These are phyloP conservation scores for Cercospora citrullina DNA, from an alignment of 2,329 filamentous ascomycete species.

Conservation along the genomic window DNA sequence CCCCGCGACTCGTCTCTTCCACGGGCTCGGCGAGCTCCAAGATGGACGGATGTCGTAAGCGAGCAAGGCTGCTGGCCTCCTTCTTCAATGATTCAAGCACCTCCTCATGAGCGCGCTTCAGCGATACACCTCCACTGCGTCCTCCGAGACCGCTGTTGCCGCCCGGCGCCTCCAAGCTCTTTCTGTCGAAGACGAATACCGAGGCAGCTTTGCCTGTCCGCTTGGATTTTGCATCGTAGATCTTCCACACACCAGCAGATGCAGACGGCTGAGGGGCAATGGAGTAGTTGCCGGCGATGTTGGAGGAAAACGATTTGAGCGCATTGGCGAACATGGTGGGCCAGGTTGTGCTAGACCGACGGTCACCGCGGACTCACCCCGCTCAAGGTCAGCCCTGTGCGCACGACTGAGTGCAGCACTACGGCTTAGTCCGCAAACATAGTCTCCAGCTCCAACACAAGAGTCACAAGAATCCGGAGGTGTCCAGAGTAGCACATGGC, in stretches of 20 bases:
- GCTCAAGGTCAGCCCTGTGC: neutral
- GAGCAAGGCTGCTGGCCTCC: constrained; percentile 84
- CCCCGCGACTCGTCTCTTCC: constrained; percentile 87
- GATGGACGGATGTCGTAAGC: constrained; percentile 85
- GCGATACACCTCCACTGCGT: constrained; percentile 63
- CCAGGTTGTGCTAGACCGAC: constrained; percentile 3
- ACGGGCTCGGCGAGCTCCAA: constrained; percentile 92
- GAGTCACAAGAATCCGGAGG: neutral
- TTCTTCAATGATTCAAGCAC: constrained; percentile 88
- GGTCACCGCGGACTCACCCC: neutral
- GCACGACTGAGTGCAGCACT: neutral
- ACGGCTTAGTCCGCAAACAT: neutral
- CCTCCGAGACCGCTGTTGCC: constrained; percentile 55
- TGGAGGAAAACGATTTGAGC: constrained; percentile 90
- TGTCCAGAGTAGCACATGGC: neutral
- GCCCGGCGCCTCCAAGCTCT: constrained; percentile 71
- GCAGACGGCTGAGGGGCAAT: constrained; percentile 74
- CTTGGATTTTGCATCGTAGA: constrained; percentile 97
- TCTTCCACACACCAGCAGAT: constrained; percentile 89
- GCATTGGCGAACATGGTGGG: constrained; percentile 83
- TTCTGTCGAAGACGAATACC: constrained; percentile 92
- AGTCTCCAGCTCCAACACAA: neutral
- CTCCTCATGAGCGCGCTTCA: constrained; percentile 83
- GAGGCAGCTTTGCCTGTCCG: constrained; percentile 85
- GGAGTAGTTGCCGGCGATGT: constrained; percentile 90